Conservation (phyloP, 768 basidiomycete species). For the Auriculariales sp. region DNA sequence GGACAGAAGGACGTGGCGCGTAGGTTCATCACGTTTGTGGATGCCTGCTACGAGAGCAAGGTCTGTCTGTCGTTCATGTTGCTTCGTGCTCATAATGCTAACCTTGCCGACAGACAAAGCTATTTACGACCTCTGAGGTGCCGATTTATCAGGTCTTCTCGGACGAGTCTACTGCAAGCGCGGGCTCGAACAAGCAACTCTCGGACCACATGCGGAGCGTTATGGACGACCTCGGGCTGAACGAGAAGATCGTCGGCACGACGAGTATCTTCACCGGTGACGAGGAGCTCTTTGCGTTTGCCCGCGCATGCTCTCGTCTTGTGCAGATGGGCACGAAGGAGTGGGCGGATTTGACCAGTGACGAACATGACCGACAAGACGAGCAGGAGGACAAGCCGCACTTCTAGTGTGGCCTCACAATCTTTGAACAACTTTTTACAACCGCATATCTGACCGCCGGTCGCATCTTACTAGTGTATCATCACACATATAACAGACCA, state of each 20-base stretch:
- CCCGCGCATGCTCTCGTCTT: slow-evolving; percentile 75
- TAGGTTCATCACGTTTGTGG: slow-evolving; percentile 94
- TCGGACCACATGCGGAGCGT: slow-evolving; percentile 83
- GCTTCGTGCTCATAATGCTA: background rate
- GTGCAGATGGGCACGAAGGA: slow-evolving; percentile 86
- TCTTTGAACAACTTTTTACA: too few species aligned
- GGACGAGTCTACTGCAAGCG: slow-evolving; percentile 29
- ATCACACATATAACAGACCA: too few species aligned
- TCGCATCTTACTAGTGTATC: too few species aligned
- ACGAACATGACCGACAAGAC: slow-evolving; percentile 2
- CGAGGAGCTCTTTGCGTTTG: slow-evolving; percentile 95
- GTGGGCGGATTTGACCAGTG: slow-evolving; percentile 44
- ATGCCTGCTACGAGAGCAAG: slow-evolving; percentile 91
- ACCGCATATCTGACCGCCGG: too few species aligned
- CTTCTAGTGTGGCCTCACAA: too few species aligned
- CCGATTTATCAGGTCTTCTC: slow-evolving; percentile 86
- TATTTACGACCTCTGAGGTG: slow-evolving; percentile 86
- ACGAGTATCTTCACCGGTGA: slow-evolving; percentile 92
- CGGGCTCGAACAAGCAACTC: slow-evolving; percentile 23
- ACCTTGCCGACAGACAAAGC: slow-evolving; percentile 45
- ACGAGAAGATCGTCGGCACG: slow-evolving; percentile 57
- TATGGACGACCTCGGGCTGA: slow-evolving; percentile 91
- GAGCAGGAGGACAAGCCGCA: slow-evolving; percentile 1
- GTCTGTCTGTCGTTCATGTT: slow-evolving; percentile 21
- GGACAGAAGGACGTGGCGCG: slow-evolving; percentile 82